These are phyloP conservation scores for Naumovozyma dairenensis DNA, from an alignment of 805 yeast genomes.

Conservation along the genomic window DNA sequence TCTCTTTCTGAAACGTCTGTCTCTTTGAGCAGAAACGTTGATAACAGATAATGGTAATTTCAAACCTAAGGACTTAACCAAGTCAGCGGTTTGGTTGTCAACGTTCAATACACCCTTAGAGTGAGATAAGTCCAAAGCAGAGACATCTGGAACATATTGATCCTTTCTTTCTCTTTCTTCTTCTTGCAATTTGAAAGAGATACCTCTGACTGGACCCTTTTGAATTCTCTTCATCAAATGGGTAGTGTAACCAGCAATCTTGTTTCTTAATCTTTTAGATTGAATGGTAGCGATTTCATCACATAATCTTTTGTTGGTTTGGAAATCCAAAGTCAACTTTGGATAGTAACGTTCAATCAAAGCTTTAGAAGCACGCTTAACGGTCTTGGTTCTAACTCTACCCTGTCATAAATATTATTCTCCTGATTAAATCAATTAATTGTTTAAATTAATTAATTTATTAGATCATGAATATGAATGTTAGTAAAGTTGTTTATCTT, in stretches of 20 bases:
- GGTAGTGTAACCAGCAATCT: conserved; percentile 99
- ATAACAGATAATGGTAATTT: conserved; percentile 77
- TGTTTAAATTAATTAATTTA: too few relatives aligned
- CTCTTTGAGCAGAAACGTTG: conserved; percentile 82
- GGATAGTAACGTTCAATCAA: conserved; percentile 99
- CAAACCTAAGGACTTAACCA: conserved; percentile 90
- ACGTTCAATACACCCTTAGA: conserved; percentile 94
- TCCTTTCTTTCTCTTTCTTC: conserved; percentile 99
- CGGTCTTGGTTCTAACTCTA: conserved; percentile 99
- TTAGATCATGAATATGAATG: too few relatives aligned
- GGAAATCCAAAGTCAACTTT: conserved; percentile 97
- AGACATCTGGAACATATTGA: conserved; percentile 99
- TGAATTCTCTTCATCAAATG: conserved; percentile 99
- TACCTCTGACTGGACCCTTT: conserved; percentile 99
- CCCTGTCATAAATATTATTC: conserved; percentile 51
- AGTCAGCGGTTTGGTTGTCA: conserved; percentile 92
- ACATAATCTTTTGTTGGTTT: conserved; percentile 99
- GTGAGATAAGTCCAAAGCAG: conserved; percentile 97
- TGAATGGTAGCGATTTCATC: conserved; percentile 98
- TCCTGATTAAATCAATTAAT: too few relatives aligned
- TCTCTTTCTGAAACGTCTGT: conserved; percentile 90
- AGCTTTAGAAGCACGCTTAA: conserved; percentile 99
- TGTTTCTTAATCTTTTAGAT: conserved; percentile 99
- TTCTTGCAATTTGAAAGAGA: conserved; percentile 99
- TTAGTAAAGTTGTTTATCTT: too few relatives aligned